Base-by-base conservation (phyloP, 2,329 filamentous ascomycete genomes). In the Zymoseptoria crescenta region DNA sequence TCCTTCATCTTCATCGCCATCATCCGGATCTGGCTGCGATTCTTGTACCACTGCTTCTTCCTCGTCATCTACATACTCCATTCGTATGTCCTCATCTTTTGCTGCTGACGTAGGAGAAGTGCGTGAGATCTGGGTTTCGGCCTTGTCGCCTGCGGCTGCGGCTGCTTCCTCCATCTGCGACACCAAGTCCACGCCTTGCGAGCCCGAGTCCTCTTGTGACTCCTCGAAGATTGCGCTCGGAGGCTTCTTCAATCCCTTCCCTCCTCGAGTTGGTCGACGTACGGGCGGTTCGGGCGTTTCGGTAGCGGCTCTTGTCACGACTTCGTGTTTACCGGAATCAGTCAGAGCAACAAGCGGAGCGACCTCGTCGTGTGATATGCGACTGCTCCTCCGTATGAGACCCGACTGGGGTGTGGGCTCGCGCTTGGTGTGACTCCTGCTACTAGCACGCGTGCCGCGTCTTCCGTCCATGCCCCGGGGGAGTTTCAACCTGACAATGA, bases 261-360 rank as follows among this genome's bases (percentile, higher is more conserved):
- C 74, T 20, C 78, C 78, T 65, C 72, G 70, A 20, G 70, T 74
- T 24, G 74, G 69, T 61, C 76, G 74, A 65, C 73, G 66, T n/a
- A 73, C 68, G 29, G 72, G 63, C 13, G 75, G 64, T 60, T 82
- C 78, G 3, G 73, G 70, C 4, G 82, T 84, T 49, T 74, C 74
- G 2, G 82, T 83, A 27, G 79, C 81, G 63, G 77, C 74, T 60
- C 82, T 76, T 8, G 84, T 74, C 4, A 82, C 75, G 56, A 81
- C 72, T 59, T 79, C 77, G 69, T 86, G 82, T 59, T 76, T 80
- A 19, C 83, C 83, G 7, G 83, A 85, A 62, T 82, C 80, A 2
- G 83, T 81, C 51, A 86, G 73, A 16, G 80, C 81, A 52, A 84
- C 73, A 13, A 86, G 77, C 35, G 81, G 78, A 41, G 81, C 79